Percentiles rank a stretch among this genome's conserved stretches.
These are phyloP conservation scores for Macrotyloma uniflorum DNA, from an alignment of 306 rosid genomes.

Conservation along the genomic window DNA sequence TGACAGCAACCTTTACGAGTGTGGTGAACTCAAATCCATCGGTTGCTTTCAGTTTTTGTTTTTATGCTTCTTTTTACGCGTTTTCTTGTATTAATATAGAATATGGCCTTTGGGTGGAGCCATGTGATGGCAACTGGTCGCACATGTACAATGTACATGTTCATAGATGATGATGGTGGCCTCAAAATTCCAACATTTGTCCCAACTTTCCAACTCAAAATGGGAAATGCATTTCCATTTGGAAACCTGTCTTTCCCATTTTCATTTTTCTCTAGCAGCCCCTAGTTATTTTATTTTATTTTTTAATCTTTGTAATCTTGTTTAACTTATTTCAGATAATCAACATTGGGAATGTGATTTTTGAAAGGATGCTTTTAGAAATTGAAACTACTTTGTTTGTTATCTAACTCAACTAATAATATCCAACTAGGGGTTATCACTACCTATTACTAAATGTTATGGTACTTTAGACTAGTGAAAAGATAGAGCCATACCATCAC, in stretches of 20 bases:
- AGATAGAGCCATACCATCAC: background rate
- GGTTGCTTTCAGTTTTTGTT: slow-evolving; percentile 40
- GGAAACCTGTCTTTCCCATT: background rate
- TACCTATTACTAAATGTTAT: background rate
- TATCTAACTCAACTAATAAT: background rate
- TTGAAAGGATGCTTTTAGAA: background rate
- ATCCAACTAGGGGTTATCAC: background rate
- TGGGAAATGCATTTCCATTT: background rate
- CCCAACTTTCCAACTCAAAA: slow-evolving; percentile 36
- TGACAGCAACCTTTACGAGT: background rate
- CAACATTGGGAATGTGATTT: background rate
- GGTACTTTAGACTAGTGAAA: slow-evolving; percentile 9
- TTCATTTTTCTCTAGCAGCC: slow-evolving; percentile 39
- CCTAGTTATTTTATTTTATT: background rate
- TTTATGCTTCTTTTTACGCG: slow-evolving; percentile 31
- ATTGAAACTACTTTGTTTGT: background rate
- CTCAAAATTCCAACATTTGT: slow-evolving; percentile 35
- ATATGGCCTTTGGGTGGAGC: slow-evolving; percentile 18
- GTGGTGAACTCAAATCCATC: slow-evolving; percentile 8
- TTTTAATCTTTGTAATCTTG: background rate
- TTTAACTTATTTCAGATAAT: background rate
- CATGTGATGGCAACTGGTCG: slow-evolving; percentile 21
- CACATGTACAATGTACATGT: background rate
- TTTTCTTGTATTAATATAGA: slow-evolving; percentile 14
- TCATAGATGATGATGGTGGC: background rate